phyloP scores from a whole-genome alignment of 768 basidiomycete genomes.

The Agrocybe chaxingu region DNA sequence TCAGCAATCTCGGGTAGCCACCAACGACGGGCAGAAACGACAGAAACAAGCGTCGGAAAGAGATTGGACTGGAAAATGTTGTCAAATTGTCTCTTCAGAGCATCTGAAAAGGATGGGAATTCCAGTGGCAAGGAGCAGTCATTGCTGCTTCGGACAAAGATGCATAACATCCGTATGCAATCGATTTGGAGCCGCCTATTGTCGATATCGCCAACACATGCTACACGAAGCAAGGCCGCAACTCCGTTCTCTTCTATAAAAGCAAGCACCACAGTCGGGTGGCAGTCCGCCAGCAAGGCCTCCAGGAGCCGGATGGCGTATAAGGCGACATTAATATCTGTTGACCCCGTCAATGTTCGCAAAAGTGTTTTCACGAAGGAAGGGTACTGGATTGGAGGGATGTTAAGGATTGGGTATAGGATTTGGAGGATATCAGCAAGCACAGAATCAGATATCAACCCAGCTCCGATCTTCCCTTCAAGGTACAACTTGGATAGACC shows the following conservation, averaged over 20 bases:
- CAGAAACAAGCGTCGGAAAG: constrained; percentile 30
- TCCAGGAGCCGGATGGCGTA: constrained; percentile 34
- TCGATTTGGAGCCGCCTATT: constrained; percentile 36
- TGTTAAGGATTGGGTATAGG: constrained; percentile 26
- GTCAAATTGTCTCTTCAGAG: constrained; percentile 18
- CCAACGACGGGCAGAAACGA: constrained; percentile 29
- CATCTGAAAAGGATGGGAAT: constrained; percentile 11
- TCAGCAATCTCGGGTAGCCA: constrained; percentile 35
- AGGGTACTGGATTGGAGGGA: constrained; percentile 22
- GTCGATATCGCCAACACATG: constrained; percentile 29
- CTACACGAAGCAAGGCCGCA: constrained; percentile 29
- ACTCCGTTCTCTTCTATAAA: constrained; percentile 33
- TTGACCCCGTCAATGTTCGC: constrained; percentile 24
- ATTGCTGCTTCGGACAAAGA: constrained; percentile 29
- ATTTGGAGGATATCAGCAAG: constrained; percentile 36
- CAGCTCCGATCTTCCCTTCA: constrained; percentile 29
- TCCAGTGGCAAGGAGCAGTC: constrained; percentile 3
- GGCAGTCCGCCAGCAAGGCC: constrained; percentile 24
- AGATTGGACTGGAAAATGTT: constrained; percentile 34
- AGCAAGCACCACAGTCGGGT: constrained; percentile 21
- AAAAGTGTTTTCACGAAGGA: constrained; percentile 27
- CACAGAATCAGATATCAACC: constrained; percentile 24
- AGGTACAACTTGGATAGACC: constrained; percentile 36
- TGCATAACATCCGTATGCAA: constrained; percentile 34
- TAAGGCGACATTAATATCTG: constrained; percentile 28